Conservation (phyloP, 2,329 filamentous ascomycete genomes). For the Talaromyces rugulosus region DNA sequence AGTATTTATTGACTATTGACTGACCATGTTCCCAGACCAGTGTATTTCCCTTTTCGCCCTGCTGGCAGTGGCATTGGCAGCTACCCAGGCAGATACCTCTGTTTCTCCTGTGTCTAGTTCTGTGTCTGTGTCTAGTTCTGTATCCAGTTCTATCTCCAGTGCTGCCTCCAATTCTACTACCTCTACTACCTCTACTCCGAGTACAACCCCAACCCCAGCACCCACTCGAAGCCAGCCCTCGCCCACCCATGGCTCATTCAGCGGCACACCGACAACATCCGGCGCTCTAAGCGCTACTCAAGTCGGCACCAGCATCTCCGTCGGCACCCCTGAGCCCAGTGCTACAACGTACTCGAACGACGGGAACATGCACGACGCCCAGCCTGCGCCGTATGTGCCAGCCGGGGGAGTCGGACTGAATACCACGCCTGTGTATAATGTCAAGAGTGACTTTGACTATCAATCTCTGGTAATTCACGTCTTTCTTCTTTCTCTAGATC, state of each 20-base stretch:
- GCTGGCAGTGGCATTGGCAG: constrained; percentile 1
- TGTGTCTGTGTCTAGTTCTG: background rate
- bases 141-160: background rate
- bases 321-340: constrained; percentile 54
- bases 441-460: constrained; percentile 78
- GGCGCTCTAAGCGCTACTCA: constrained; percentile 57
- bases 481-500: constrained; percentile 7
- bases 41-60: background rate
- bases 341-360: constrained; percentile 69
- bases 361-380: constrained; percentile 61
- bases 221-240: constrained; percentile 48
- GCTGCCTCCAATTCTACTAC: background rate
- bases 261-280: constrained; percentile 62
- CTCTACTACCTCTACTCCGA: background rate
- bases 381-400: constrained; percentile 70
- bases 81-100: background rate
- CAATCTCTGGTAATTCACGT: constrained; percentile 61
- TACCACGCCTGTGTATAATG: constrained; percentile 67
- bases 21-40: constrained; percentile 4
- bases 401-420: constrained; percentile 73
- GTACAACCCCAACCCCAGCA: background rate
- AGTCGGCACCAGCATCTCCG: constrained; percentile 55
- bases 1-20: background rate
- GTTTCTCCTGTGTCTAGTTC: background rate
- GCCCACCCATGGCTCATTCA: constrained; percentile 62